Conservation (phyloP, 2,329 filamentous ascomycete species). For the Acrocalymma vagum region DNA sequence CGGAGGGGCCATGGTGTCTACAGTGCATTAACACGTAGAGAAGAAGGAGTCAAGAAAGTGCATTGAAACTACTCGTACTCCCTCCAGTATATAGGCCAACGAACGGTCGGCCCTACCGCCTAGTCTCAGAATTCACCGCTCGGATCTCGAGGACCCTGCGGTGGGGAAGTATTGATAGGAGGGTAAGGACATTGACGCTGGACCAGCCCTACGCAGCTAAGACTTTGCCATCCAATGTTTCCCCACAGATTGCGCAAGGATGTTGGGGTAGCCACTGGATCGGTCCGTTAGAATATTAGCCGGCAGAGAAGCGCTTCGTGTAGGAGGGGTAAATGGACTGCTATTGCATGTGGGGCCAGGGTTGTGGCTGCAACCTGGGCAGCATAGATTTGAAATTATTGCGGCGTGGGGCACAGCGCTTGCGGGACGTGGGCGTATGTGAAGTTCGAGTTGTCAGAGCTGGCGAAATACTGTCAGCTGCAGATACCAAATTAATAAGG, state of each 20-base stretch:
- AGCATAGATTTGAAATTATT: too few species aligned
- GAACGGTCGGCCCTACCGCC: background rate
- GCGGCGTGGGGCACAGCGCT: too few species aligned
- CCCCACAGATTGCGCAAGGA: background rate
- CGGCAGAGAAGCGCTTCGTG: too few species aligned
- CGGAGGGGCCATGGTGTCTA: constrained; percentile 8
- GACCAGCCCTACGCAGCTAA: constrained; percentile 6
- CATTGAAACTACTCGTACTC: background rate
- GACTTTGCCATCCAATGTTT: constrained; percentile 8
- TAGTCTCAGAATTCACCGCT: constrained; percentile 6
- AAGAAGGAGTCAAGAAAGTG: background rate
- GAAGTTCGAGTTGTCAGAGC: too few species aligned
- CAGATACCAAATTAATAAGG: too few species aligned
- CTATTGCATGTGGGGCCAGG: too few species aligned
- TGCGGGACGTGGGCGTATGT: too few species aligned
- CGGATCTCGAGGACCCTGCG: constrained; percentile 1
- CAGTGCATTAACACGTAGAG: background rate
- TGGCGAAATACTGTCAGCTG: too few species aligned
- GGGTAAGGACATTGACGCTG: too few species aligned
- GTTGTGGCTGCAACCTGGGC: too few species aligned
- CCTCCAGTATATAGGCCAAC: constrained; percentile 7
- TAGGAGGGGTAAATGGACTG: too few species aligned
- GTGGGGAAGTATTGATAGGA: background rate
- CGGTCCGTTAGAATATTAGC: constrained; percentile 11
- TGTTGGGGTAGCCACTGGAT: background rate